Base-by-base conservation (phyloP, 768 basidiomycete genomes). In the Hemileccinum rubropunctum region DNA sequence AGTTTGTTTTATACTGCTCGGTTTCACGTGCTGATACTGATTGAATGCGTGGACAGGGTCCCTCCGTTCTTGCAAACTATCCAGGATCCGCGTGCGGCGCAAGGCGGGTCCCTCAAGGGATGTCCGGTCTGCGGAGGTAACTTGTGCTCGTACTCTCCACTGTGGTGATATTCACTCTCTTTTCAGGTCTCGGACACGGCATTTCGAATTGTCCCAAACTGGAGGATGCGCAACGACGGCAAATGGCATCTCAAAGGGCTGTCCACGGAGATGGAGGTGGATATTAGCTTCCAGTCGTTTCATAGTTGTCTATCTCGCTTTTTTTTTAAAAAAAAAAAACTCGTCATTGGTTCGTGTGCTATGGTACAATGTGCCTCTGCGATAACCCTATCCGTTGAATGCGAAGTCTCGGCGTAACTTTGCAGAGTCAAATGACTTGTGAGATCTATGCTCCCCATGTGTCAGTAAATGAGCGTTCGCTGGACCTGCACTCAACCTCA, bases 121-220 rank as follows among this genome's bases (percentile, higher is more conserved):
- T 99, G 97, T 71, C 86, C 92, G 1, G 92, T 98, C 35, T 99
- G 97, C 73, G 97, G 97, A 66, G 95, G 91, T 86, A 63, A 45
- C 75, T 17, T 13, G 8, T 39, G n/a, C 27, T 38, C 15, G 21
- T 20, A 17, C 14, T n/a, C 18, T 37, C 26, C 4, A 20, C 8
- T 1, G 23, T 1, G 6, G 20, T 11, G 45, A 15, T 21, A 14
- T 33, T 50, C 44, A 44, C 21, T 15, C 33, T 40, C 14, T 15
- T 23, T 18, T 35, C 60, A 89, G 89, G 94, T 66, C 82, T 99
- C 49, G 97, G 95, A 15, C 97, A 99, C 60, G 84, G 83, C 20
- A 90, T 98, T 48, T 84, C 87, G 8, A 95, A 95, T 62, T 99
- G 97, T 63, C 97, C 97, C 17, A 99, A 98, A 70, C 74, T 97